Conservation (phyloP, 768 basidiomycete genomes). For the Mrakia gelida region DNA sequence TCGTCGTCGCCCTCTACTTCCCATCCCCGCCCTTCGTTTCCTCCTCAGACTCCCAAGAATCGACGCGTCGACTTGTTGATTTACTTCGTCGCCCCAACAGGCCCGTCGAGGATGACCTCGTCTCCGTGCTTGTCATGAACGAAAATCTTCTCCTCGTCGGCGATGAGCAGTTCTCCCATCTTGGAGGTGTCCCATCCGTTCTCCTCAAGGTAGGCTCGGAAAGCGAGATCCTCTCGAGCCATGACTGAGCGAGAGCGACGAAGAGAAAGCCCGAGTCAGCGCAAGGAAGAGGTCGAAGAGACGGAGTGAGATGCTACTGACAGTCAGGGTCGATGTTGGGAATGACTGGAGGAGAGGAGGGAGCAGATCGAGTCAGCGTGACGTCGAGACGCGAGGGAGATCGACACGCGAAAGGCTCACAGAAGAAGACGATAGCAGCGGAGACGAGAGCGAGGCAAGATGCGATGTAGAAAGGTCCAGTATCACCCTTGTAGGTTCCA, state of each 20-base stretch:
- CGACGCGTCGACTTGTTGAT: neutral
- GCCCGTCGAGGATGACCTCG: neutral
- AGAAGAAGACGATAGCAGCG: slow-evolving; percentile 65
- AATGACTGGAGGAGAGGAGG: slow-evolving; percentile 48
- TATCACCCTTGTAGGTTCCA: slow-evolving; percentile 27
- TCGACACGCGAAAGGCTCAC: no score
- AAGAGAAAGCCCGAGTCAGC: no score
- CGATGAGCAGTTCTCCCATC: slow-evolving; percentile 53
- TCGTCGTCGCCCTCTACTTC: no score
- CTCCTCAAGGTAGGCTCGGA: slow-evolving; percentile 73
- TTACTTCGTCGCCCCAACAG: neutral
- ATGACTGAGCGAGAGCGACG: neutral
- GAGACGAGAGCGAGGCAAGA: slow-evolving; percentile 69
- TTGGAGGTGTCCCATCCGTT: slow-evolving; percentile 72
- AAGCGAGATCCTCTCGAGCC: slow-evolving; percentile 50
- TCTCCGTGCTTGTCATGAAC: neutral
- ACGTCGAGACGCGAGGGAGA: no score
- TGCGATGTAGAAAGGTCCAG: slow-evolving; percentile 36
- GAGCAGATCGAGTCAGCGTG: no score
- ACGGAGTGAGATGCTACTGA: no score
- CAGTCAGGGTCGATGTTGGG: slow-evolving; percentile 63
- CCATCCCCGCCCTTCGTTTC: no score
- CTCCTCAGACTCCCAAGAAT: neutral
- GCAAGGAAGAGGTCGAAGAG: no score
- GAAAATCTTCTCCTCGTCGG: neutral